Percentiles rank a stretch among this genome's conserved stretches.
phyloP scores from a whole-genome alignment of 345 rosid species.

The Raphanus sativus region DNA sequence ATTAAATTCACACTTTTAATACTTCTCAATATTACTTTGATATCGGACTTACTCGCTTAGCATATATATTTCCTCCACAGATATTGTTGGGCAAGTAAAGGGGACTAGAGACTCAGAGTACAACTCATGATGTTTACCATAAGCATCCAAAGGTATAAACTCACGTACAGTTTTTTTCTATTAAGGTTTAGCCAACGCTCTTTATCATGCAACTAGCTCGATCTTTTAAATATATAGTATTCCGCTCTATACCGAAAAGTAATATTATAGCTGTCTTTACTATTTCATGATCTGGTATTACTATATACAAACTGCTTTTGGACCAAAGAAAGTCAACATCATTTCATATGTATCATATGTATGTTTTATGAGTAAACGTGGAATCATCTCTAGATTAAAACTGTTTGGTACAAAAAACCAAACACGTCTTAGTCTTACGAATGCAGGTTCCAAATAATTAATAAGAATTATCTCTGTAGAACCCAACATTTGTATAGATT shows the following conservation, averaged over 20 bases:
- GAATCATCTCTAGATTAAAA: slow-evolving; percentile 4
- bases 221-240: not conserved
- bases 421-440: slow-evolving; percentile 27
- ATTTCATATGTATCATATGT: not conserved
- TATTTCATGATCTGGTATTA: slow-evolving; percentile 3
- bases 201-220: not conserved
- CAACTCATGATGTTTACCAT: not conserved
- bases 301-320: slow-evolving; percentile 1
- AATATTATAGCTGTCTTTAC: not conserved
- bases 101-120: too few species aligned
- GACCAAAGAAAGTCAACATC: slow-evolving; percentile 29
- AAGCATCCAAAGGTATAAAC: not conserved
- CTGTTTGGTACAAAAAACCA: slow-evolving; percentile 22
- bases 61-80: too few species aligned
- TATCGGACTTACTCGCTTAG: too few species aligned
- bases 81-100: too few species aligned
- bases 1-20: not conserved
- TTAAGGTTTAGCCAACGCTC: not conserved
- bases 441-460: slow-evolving; percentile 15
- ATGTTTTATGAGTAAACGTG: not conserved
- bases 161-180: not conserved
- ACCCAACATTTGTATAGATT: slow-evolving; percentile 20
- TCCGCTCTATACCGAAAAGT: not conserved
- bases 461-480: slow-evolving; percentile 21
- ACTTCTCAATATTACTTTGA: not conserved